Base-by-base conservation (phyloP, 192 early-diverging fungal genomes). In the Glomus cerebriforme region DNA sequence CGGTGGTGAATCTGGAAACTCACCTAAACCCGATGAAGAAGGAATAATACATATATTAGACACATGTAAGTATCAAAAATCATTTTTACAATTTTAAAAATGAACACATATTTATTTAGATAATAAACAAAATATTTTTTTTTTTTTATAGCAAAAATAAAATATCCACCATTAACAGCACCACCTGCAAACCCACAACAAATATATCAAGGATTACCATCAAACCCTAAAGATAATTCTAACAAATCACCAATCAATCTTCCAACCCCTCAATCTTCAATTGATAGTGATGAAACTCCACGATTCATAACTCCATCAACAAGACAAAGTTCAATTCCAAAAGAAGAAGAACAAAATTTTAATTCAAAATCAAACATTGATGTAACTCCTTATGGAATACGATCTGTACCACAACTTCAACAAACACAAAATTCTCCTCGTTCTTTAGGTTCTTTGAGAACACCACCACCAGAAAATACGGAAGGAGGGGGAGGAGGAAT, bases 1-100 rank as follows among this genome's bases (percentile, higher is more conserved):
- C 37, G 89, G 89, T 77, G 89, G 89, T 67, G 84, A 88, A 79
- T 82, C 85, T 70, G 71, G 73, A 31, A 75, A 80, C 79, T 79
- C 73, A 66, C 62, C 81, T 77, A 85, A 79, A 49, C 73, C 77
- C n/a, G 89, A 89, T 24, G 86, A 88, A 62, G n/a, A 79, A 35
- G 80, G 64, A 10, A 31, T 71, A 2, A 69, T 90, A 24, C 82
- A 83, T 49, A 77, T 87, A 43, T 69, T 90, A 29, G 88, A 90
- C 31, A 88, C 87, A 22, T 64, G 88, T 89, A 86, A 82, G 79
- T 62, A 70, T 76, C 22, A 66, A 29, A 24, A 64, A 35, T 34
- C n/a, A n/a, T n/a, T n/a, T n/a, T n/a, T n/a, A 15, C 8, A 32
- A 35, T 35, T 66, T 32, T 4, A 32, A 29, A 29, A 8, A 64